These are phyloP conservation scores for Globisporangium polare DNA, from an alignment of 352 stramenopile genomes.

Conservation along the genomic window DNA sequence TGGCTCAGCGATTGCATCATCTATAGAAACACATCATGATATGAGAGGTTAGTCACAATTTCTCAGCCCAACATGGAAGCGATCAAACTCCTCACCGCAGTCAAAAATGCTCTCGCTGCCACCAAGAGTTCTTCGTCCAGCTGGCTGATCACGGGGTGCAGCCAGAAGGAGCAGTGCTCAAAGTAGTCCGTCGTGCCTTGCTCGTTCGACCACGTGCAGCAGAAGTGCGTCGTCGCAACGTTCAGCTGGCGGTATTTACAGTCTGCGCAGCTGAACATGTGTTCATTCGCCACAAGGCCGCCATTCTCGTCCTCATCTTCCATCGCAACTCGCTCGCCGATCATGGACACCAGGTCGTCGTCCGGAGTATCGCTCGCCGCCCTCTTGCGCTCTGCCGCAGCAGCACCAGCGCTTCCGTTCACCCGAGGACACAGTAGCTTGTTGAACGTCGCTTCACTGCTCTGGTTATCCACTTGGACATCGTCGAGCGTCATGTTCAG, in stretches of 20 bases:
- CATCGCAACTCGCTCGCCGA: slow-evolving; percentile 20
- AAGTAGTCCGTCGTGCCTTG: slow-evolving; percentile 88
- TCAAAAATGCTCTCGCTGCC: slow-evolving; percentile 71
- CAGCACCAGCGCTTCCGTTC: slow-evolving; percentile 20
- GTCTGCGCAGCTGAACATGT: slow-evolving; percentile 80
- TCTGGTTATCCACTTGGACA: slow-evolving; percentile 87
- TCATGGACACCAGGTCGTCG: slow-evolving; percentile 49
- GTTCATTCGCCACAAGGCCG: slow-evolving; percentile 54
- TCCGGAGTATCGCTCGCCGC: slow-evolving; percentile 37
- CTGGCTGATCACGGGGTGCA: slow-evolving; percentile 81
- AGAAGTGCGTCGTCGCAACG: slow-evolving; percentile 84
- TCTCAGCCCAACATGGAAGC: not conserved
- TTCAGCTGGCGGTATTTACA: slow-evolving; percentile 79
- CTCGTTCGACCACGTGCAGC: slow-evolving; percentile 87
- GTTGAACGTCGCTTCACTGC: slow-evolving; percentile 75
- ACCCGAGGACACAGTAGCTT: slow-evolving; percentile 79
- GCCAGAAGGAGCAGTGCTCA: slow-evolving; percentile 85
- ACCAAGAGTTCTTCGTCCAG: slow-evolving; percentile 84
- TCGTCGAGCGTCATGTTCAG: slow-evolving; percentile 84
- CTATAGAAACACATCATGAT: slow-evolving; percentile 14
- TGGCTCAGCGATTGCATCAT: slow-evolving; percentile 66
- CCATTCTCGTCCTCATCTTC: slow-evolving; percentile 28
- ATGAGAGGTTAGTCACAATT: slow-evolving; percentile 1
- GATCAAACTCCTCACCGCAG: slow-evolving; percentile 35
- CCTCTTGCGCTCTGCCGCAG: slow-evolving; percentile 28